Percentiles rank a stretch among this genome's conserved stretches.
Conservation (phyloP, 1,284 basidiomycete genomes). For the Tremellales sp. region DNA sequence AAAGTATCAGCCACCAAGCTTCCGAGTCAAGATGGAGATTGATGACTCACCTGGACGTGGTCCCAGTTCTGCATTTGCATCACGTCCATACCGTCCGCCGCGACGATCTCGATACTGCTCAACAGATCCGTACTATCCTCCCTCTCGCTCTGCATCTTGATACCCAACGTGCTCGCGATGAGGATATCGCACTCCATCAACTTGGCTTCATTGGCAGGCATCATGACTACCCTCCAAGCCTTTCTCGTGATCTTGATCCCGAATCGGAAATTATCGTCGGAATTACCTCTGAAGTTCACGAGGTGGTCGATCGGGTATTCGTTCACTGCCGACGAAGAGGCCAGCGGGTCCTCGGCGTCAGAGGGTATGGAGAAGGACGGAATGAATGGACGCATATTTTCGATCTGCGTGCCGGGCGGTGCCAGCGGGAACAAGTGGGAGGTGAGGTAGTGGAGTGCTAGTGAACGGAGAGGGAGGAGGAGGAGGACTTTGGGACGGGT, state of each 20-base stretch:
- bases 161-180: constrained; percentile 85
- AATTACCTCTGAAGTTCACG: constrained; percentile 92
- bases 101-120: constrained; percentile 85
- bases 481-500: constrained; percentile 91
- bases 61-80: constrained; percentile 99
- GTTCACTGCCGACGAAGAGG: constrained; percentile 49
- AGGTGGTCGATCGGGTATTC: constrained; percentile 85
- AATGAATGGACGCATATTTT: constrained; percentile 78
- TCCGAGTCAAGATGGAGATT: not conserved
- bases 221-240: constrained; percentile 77
- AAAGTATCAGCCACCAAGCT: constrained; percentile 1
- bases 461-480: constrained; percentile 86
- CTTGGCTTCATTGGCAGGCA: constrained; percentile 46
- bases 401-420: constrained; percentile 65
- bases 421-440: constrained; percentile 63
- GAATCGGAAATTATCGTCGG: constrained; percentile 91
- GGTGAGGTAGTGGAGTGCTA: constrained; percentile 71
- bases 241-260: constrained; percentile 91
- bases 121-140: constrained; percentile 88
- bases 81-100: constrained; percentile 91
- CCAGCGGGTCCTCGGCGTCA: constrained; percentile 74
- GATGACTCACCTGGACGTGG: constrained; percentile 70
- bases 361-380: constrained; percentile 78
- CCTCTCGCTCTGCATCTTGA: constrained; percentile 89
- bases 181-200: constrained; percentile 75